Evolutionary conservation across 441 rosid genomes (phyloP).

Genomic region (Populus hybrid): DNA sequence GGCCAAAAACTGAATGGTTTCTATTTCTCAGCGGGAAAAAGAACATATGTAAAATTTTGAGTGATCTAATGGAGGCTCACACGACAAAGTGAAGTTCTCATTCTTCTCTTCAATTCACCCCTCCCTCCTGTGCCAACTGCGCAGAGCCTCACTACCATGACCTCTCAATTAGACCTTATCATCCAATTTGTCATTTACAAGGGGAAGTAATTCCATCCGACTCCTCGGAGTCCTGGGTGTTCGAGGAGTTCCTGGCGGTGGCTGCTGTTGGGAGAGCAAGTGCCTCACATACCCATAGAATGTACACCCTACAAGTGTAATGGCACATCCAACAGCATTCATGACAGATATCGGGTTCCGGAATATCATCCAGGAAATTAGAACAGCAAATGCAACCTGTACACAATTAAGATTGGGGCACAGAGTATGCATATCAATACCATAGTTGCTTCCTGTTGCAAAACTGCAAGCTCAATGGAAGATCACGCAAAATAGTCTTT

Average conservation of each 20-base stretch:
- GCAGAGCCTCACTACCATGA: constrained; percentile 4
- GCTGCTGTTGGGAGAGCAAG: constrained; percentile 67
- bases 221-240: constrained; percentile 81
- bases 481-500: background rate
- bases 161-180: constrained; percentile 53
- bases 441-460: background rate
- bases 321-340: constrained; percentile 92
- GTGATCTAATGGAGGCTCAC: constrained; percentile 20
- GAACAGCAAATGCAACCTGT: constrained; percentile 94
- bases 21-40: constrained; percentile 14
- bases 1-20: background rate
- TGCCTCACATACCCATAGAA: constrained; percentile 94
- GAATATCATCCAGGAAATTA: constrained; percentile 93
- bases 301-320: constrained; percentile 89
- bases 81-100: constrained; percentile 6
- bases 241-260: constrained; percentile 62
- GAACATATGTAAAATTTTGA: constrained; percentile 6
- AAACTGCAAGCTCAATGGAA: background rate
- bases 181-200: constrained; percentile 89
- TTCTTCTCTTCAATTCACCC: background rate
- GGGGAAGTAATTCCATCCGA: constrained; percentile 77
- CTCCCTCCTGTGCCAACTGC: constrained; percentile 12
- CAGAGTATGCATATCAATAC: background rate
- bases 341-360: constrained; percentile 77
- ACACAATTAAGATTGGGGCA: background rate